phyloP scores from a whole-genome alignment of 2,329 filamentous ascomycete genomes.

The Aspergillus niger region DNA sequence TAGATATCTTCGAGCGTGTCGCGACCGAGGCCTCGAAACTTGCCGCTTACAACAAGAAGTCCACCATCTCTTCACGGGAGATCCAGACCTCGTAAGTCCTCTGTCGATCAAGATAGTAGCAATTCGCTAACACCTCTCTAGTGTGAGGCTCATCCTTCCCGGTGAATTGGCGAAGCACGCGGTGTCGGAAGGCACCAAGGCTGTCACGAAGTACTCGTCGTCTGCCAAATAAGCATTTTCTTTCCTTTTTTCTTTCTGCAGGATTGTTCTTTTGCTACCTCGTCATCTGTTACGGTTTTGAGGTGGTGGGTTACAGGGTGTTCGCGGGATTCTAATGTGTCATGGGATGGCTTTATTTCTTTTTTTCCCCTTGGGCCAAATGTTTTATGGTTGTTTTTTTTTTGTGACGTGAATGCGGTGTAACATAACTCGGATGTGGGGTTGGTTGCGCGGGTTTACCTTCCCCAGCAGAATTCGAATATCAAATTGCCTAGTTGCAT shows the following conservation, averaged over 20 bases:
- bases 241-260: slow-evolving; percentile 58
- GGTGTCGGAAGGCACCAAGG: slow-evolving; percentile 99
- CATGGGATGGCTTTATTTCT: slow-evolving; percentile 50
- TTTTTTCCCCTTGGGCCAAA: slow-evolving; percentile 40
- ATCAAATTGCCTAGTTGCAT: slow-evolving; percentile 21
- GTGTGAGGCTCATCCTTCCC: slow-evolving; percentile 92
- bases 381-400: slow-evolving; percentile 44
- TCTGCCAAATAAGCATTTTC: slow-evolving; percentile 85
- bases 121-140: slow-evolving; percentile 38
- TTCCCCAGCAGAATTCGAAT: slow-evolving; percentile 40
- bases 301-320: slow-evolving; percentile 50
- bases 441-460: slow-evolving; percentile 33
- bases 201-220: slow-evolving; percentile 99
- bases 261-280: slow-evolving; percentile 47
- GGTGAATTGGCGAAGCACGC: slow-evolving; percentile 99
- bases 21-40: slow-evolving; percentile 99
- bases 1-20: slow-evolving; percentile 98
- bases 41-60: slow-evolving; percentile 99
- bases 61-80: slow-evolving; percentile 97
- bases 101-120: neutral
- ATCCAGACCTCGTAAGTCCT: slow-evolving; percentile 86
- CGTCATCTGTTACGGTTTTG: slow-evolving; percentile 45
- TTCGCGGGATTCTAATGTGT: slow-evolving; percentile 50
- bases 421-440: slow-evolving; percentile 49
- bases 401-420: slow-evolving; percentile 47